A percentile compares a stretch with the other conserved stretches of the same genome.
Evolutionary conservation across 768 basidiomycete species (phyloP).

Genomic region (Ephemerocybe angulata): DNA sequence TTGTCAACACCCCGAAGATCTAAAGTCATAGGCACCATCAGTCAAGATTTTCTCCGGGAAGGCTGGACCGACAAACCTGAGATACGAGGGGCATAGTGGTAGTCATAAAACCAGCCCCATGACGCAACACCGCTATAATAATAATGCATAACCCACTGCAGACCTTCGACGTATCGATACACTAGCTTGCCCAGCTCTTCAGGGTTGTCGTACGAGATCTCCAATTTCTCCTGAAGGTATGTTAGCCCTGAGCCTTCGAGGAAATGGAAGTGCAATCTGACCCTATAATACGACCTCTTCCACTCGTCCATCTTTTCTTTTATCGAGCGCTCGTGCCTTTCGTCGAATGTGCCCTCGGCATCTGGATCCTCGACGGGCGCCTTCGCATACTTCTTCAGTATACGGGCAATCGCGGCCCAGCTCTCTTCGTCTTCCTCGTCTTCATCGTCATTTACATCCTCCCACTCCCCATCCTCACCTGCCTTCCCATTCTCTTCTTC

Average conservation of each 20-base stretch:
- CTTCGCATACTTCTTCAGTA: constrained; percentile 84
- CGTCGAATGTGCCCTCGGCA: constrained; percentile 74
- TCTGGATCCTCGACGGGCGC: constrained; percentile 74
- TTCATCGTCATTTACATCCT: constrained; percentile 49
- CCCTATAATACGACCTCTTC: constrained; percentile 89
- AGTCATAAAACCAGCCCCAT: constrained; percentile 99
- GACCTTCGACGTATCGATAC: constrained; percentile 84
- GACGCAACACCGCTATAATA: constrained; percentile 97
- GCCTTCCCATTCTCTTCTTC: constrained; percentile 10
- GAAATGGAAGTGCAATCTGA: constrained; percentile 27
- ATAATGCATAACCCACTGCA: constrained; percentile 99
- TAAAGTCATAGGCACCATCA: constrained; percentile 17
- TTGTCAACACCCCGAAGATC: constrained; percentile 68
- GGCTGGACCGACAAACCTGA: constrained; percentile 56
- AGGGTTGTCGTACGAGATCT: constrained; percentile 69
- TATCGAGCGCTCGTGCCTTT: constrained; percentile 66
- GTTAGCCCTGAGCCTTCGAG: neutral
- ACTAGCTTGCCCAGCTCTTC: constrained; percentile 66
- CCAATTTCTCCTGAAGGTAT: constrained; percentile 70
- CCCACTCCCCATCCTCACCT: constrained; percentile 46
- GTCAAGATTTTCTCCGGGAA: constrained; percentile 2
- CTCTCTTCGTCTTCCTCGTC: constrained; percentile 71
- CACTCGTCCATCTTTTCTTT: constrained; percentile 88
- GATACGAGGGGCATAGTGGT: constrained; percentile 96
- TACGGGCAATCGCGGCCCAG: constrained; percentile 69